Conservation (phyloP, 345 rosid genomes). For the Hevea brasiliensis region DNA sequence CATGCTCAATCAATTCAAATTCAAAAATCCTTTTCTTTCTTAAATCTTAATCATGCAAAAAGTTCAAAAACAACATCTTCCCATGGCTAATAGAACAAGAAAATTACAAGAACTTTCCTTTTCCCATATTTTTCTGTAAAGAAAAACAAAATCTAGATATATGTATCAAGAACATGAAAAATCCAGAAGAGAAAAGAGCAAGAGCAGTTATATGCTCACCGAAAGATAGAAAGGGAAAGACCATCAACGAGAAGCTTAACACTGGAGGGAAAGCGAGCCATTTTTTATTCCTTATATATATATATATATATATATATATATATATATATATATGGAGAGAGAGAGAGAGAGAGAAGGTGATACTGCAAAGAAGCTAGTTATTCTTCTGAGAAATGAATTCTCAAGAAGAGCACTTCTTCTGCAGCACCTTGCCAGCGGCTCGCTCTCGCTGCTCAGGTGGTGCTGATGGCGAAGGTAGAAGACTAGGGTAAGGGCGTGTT, state of each 20-base stretch:
- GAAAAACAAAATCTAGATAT: too few relatives aligned
- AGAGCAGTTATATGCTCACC: constrained; percentile 24
- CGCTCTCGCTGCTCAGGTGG: not conserved
- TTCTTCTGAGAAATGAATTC: not conserved
- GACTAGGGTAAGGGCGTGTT: not conserved
- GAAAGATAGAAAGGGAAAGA: constrained; percentile 23
- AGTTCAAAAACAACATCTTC: too few relatives aligned
- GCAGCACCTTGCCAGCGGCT: constrained; percentile 5
- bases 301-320: not conserved
- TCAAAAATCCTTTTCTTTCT: too few relatives aligned
- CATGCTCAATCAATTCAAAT: too few relatives aligned
- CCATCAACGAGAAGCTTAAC: constrained; percentile 29
- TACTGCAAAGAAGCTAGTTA: not conserved
- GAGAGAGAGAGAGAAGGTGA: too few relatives aligned
- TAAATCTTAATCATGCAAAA: too few relatives aligned
- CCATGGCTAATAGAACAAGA: too few relatives aligned
- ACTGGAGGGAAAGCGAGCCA: constrained; percentile 41
- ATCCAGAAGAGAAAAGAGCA: not conserved
- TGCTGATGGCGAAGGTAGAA: not conserved
- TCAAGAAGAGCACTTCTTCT: constrained; percentile 5
- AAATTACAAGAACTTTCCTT: too few relatives aligned
- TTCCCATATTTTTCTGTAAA: too few relatives aligned
- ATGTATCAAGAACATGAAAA: not conserved
- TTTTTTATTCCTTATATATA: not conserved
- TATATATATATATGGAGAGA: too few relatives aligned